Conservation (phyloP, 2,329 filamentous ascomycete species). For the Penicillium glabrum region DNA sequence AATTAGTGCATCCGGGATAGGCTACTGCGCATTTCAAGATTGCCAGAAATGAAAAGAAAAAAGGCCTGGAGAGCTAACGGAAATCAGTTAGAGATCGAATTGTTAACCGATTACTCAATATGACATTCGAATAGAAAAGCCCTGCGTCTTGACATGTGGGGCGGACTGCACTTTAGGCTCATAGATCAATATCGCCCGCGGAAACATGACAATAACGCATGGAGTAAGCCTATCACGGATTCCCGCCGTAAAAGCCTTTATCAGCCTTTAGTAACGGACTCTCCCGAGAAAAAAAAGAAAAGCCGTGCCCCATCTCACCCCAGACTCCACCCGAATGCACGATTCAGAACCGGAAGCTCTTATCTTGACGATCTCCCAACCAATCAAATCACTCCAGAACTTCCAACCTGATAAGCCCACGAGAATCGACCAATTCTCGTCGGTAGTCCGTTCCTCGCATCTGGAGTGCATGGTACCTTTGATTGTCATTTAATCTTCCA, state of each 20-base stretch:
- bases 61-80: background rate
- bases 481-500: background rate
- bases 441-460: background rate
- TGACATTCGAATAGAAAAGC: background rate
- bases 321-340: background rate
- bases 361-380: background rate
- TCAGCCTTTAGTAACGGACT: background rate
- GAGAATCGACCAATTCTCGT: background rate
- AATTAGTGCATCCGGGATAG: background rate
- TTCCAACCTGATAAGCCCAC: constrained; percentile 2
- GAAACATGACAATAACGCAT: constrained; percentile 1
- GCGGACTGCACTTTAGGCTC: background rate
- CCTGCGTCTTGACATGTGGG: background rate
- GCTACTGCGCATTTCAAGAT: background rate
- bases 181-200: background rate
- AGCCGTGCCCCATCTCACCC: background rate
- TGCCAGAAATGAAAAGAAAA: background rate
- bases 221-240: constrained; percentile 2
- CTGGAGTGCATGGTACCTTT: background rate
- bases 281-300: background rate
- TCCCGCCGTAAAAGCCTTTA: background rate
- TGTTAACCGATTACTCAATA: background rate
- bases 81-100: background rate
- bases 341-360: constrained; percentile 1
- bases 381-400: background rate